phyloP scores from a whole-genome alignment of 1,284 basidiomycete genomes.

The Trametes hirsuta region DNA sequence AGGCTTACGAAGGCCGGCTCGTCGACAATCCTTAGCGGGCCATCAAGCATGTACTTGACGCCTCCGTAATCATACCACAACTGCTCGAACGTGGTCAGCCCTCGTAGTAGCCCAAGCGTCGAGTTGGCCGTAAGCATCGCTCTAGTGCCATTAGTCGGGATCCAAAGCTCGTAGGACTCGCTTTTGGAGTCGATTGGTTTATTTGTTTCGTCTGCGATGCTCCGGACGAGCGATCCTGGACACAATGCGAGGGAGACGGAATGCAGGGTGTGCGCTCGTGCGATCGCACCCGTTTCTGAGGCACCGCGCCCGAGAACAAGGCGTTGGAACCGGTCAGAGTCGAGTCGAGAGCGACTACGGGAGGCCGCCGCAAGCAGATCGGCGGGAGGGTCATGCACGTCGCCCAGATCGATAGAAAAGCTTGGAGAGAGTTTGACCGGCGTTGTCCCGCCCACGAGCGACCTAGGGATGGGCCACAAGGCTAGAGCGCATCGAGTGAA shows the following conservation, averaged over 20 bases:
- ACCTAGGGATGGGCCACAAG: slow-evolving; percentile 66
- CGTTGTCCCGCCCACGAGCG: slow-evolving; percentile 49
- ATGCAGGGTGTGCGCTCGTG: slow-evolving; percentile 27
- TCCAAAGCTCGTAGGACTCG: slow-evolving; percentile 66
- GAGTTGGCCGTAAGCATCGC: slow-evolving; percentile 70
- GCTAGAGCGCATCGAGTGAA: slow-evolving; percentile 25
- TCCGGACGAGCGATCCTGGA: slow-evolving; percentile 25
- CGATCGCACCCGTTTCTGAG: slow-evolving; percentile 37
- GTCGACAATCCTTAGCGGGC: slow-evolving; percentile 63
- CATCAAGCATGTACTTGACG: slow-evolving; percentile 56
- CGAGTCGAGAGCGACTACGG: slow-evolving; percentile 41
- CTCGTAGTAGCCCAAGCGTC: slow-evolving; percentile 80
- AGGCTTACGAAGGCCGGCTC: slow-evolving; percentile 61
- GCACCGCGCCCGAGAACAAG: slow-evolving; percentile 53
- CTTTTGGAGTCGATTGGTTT: slow-evolving; percentile 52
- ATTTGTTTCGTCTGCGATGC: slow-evolving; percentile 58
- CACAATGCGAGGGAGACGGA: slow-evolving; percentile 45
- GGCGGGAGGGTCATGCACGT: slow-evolving; percentile 31
- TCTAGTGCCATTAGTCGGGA: slow-evolving; percentile 59
- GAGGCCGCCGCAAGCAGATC: slow-evolving; percentile 51
- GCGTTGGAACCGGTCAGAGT: slow-evolving; percentile 44
- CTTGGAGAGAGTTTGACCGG: slow-evolving; percentile 50
- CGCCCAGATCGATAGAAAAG: slow-evolving; percentile 44
- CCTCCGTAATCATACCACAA: slow-evolving; percentile 63
- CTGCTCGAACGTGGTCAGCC: slow-evolving; percentile 82